Percentiles rank a stretch among this genome's conserved stretches.
These are phyloP conservation scores for Chalciporus piperatus DNA, from an alignment of 768 basidiomycete genomes.

Conservation along the genomic window DNA sequence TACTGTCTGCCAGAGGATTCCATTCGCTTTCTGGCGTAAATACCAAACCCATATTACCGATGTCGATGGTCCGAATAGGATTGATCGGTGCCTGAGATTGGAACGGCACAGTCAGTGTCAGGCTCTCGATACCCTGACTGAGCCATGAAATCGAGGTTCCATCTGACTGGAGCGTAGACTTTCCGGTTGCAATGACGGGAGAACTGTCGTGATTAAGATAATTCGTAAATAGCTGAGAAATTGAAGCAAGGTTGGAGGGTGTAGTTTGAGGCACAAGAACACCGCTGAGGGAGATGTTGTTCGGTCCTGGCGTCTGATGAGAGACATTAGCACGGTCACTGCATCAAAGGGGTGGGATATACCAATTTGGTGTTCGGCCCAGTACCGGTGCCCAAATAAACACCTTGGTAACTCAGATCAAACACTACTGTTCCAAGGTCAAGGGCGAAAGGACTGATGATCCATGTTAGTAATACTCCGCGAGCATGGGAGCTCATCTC, in stretches of 20 bases:
- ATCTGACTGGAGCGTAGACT: conserved; percentile 56
- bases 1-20: conserved; percentile 54
- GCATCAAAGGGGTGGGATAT: conserved; percentile 15
- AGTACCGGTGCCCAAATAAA: conserved; percentile 55
- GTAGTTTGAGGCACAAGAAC: conserved; percentile 52
- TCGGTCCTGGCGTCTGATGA: conserved; percentile 47
- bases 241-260: conserved; percentile 40
- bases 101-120: conserved; percentile 64
- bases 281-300: conserved; percentile 58
- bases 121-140: conserved; percentile 52
- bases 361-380: conserved; percentile 53
- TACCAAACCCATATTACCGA: conserved; percentile 54
- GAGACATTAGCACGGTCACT: neutral
- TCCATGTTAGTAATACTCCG: neutral
- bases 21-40: conserved; percentile 57
- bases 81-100: conserved; percentile 47
- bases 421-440: conserved; percentile 67
- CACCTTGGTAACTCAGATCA: conserved; percentile 53
- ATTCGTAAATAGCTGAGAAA: conserved; percentile 65
- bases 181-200: conserved; percentile 56
- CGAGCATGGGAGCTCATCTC: neutral
- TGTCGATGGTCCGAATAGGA: conserved; percentile 63
- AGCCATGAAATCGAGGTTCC: conserved; percentile 64
- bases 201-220: conserved; percentile 65
- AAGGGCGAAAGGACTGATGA: conserved; percentile 60